Conservation (phyloP, 495 filamentous ascomycete species). For the Sordaria brevicollis region DNA sequence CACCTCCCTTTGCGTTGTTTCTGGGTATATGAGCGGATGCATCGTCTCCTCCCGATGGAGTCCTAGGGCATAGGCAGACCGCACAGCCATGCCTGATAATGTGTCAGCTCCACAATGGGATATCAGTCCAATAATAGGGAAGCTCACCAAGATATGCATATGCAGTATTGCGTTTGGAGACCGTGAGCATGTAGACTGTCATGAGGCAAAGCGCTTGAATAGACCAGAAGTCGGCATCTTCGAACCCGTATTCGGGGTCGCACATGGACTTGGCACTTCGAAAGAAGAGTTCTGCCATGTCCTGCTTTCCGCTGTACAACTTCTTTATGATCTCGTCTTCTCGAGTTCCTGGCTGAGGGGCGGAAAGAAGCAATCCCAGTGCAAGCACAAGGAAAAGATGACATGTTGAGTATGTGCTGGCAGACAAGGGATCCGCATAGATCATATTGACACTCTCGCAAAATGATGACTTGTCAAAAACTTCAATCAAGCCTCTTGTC, state of each 20-base stretch:
- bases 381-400: conserved; percentile 47
- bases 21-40: conserved; percentile 32
- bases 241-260: conserved; percentile 45
- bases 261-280: conserved; percentile 44
- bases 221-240: conserved; percentile 54
- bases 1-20: conserved; percentile 27
- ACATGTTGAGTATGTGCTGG: conserved; percentile 41
- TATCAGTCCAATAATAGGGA: not conserved
- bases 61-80: conserved; percentile 49
- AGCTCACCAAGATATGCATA: conserved; percentile 47
- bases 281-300: conserved; percentile 50
- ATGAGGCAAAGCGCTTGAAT: conserved; percentile 51
- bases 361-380: conserved; percentile 48
- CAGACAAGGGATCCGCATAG: conserved; percentile 41
- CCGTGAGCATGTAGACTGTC: conserved; percentile 47
- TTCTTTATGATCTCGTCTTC: conserved; percentile 42
- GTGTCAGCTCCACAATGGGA: not conserved
- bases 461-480: conserved; percentile 44
- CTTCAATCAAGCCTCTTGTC: conserved; percentile 47
- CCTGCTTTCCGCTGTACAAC: conserved; percentile 31
- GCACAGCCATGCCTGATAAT: conserved; percentile 48
- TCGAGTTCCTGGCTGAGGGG: conserved; percentile 34
- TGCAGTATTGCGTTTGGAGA: conserved; percentile 48
- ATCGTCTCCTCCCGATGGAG: conserved; percentile 53
- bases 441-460: conserved; percentile 36